phyloP scores from a whole-genome alignment of 345 rosid genomes.

The Aethionema arabicum region DNA sequence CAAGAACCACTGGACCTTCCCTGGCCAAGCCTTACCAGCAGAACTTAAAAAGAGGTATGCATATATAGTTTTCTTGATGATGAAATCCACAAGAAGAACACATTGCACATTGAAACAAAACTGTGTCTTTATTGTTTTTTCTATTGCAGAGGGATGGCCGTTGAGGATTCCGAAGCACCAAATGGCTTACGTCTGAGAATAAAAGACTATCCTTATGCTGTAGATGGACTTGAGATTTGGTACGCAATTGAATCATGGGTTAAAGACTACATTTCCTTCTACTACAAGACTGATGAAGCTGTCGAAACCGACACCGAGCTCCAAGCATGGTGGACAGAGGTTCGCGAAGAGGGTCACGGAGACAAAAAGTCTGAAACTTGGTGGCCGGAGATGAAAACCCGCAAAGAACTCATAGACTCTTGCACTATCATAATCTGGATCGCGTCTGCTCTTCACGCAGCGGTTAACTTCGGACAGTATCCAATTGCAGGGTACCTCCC shows the following conservation, averaged over 20 bases:
- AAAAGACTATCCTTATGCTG: slow-evolving; percentile 74
- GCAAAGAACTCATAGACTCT: slow-evolving; percentile 47
- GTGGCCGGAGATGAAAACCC: slow-evolving; percentile 69
- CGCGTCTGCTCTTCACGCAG: slow-evolving; percentile 74
- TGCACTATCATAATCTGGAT: slow-evolving; percentile 75
- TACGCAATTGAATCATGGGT: slow-evolving; percentile 71
- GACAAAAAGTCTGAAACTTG: slow-evolving; percentile 66
- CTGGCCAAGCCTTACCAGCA: slow-evolving; percentile 65
- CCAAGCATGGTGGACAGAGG: slow-evolving; percentile 73
- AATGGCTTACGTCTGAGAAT: slow-evolving; percentile 56
- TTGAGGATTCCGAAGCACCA: slow-evolving; percentile 55
- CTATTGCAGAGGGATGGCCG: slow-evolving; percentile 60
- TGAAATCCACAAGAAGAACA: background rate
- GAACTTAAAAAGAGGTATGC: slow-evolving; percentile 72
- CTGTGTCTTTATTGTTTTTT: too few relatives aligned
- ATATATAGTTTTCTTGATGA: background rate
- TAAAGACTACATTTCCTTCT: slow-evolving; percentile 48
- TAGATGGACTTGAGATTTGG: slow-evolving; percentile 78
- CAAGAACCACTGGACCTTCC: slow-evolving; percentile 55
- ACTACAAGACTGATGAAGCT: slow-evolving; percentile 50
- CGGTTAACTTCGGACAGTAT: slow-evolving; percentile 70
- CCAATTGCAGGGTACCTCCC: slow-evolving; percentile 67
- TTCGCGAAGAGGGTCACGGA: slow-evolving; percentile 67
- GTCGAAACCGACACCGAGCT: slow-evolving; percentile 55
- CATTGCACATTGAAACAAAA: background rate